Percentiles rank a stretch among this genome's conserved stretches.
These are phyloP conservation scores for Digitaria exilis DNA, from an alignment of 202 grass and related monocot species.

Conservation along the genomic window DNA sequence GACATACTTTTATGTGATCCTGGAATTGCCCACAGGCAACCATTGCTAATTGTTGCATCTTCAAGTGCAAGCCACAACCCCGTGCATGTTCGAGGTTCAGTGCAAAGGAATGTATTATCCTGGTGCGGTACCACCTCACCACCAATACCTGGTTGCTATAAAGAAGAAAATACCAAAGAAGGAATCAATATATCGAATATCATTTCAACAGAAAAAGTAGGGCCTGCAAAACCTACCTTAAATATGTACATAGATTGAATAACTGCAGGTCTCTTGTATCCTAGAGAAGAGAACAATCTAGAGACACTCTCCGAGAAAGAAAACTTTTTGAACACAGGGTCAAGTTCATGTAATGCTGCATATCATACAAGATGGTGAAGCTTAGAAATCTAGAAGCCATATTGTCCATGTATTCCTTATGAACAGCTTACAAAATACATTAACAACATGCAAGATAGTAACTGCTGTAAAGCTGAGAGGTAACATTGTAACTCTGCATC, in stretches of 20 bases:
- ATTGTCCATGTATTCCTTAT: neutral
- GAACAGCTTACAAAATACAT: neutral
- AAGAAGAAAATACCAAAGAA: slow-evolving; percentile 18
- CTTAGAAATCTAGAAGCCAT: slow-evolving; percentile 30
- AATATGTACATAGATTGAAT: slow-evolving; percentile 99
- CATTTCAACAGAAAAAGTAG: slow-evolving; percentile 23
- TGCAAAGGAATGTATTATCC: slow-evolving; percentile 89
- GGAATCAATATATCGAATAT: neutral
- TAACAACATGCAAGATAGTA: neutral
- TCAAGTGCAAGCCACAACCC: slow-evolving; percentile 96
- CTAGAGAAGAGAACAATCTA: slow-evolving; percentile 76
- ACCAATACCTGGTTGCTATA: slow-evolving; percentile 95
- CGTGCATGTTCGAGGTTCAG: slow-evolving; percentile 76
- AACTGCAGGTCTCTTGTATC: slow-evolving; percentile 81
- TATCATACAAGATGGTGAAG: slow-evolving; percentile 6
- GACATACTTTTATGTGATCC: slow-evolving; percentile 82
- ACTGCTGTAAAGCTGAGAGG: neutral
- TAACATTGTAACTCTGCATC: neutral
- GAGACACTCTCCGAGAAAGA: slow-evolving; percentile 56
- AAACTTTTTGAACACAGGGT: slow-evolving; percentile 88
- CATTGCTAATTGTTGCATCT: slow-evolving; percentile 77
- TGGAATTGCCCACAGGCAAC: slow-evolving; percentile 88
- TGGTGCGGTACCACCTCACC: slow-evolving; percentile 97
- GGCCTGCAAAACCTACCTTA: slow-evolving; percentile 64
- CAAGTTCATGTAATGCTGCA: slow-evolving; percentile 93